Evolutionary conservation across 768 basidiomycete genomes (phyloP).

Genomic region (Thelephora aurantiotincta): DNA sequence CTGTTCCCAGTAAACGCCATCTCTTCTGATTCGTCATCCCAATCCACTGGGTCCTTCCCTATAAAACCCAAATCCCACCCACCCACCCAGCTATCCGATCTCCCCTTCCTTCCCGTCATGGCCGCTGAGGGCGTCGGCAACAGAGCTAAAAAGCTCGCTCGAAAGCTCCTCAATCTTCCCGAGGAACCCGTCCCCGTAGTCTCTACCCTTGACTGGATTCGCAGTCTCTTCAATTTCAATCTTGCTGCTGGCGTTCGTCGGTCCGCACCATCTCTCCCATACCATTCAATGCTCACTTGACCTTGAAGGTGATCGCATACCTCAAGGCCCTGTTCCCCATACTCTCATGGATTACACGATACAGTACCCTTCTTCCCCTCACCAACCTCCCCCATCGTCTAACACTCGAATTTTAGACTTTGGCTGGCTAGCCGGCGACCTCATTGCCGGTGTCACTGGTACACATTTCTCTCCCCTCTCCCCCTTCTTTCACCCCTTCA

Average conservation of each 20-base stretch:
- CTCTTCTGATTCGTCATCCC: neutral
- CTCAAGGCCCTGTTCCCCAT: conserved; percentile 73
- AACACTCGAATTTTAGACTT: conserved; percentile 27
- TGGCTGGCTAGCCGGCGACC: conserved; percentile 74
- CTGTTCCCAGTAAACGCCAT: neutral
- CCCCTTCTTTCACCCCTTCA: neutral
- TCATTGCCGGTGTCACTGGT: conserved; percentile 74
- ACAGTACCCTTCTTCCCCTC: conserved; percentile 39
- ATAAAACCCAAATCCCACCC: neutral
- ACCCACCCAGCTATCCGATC: neutral
- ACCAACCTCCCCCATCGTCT: neutral
- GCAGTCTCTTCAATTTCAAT: conserved; percentile 14
- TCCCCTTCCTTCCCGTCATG: conserved; percentile 15
- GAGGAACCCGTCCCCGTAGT: conserved; percentile 46
- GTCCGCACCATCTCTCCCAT: conserved; percentile 3
- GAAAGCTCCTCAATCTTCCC: conserved; percentile 45
- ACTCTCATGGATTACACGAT: conserved; percentile 71
- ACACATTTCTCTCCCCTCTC: neutral
- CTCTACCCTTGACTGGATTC: conserved; percentile 42
- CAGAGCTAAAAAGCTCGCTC: conserved; percentile 32
- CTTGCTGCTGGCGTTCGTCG: conserved; percentile 27
- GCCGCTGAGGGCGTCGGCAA: conserved; percentile 9
- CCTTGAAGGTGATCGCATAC: conserved; percentile 43
- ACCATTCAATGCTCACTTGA: conserved; percentile 2
- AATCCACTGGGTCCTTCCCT: neutral